Evolutionary conservation across 2,329 filamentous ascomycete species (phyloP).

Genomic region (Didymella pinodella): DNA sequence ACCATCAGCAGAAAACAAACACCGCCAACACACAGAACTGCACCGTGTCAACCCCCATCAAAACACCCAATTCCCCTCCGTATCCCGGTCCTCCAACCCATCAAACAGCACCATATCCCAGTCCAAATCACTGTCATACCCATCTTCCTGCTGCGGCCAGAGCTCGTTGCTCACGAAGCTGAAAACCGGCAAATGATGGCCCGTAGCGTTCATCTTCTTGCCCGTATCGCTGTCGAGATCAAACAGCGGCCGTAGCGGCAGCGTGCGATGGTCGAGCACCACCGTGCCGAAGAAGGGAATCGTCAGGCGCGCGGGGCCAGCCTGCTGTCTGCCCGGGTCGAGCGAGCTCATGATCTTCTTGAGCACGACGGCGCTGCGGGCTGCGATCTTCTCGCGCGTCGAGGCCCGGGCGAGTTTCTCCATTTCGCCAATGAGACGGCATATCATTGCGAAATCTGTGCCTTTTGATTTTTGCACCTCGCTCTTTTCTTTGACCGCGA

Average conservation of each 20-base stretch:
- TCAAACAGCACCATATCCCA: constrained; percentile 49
- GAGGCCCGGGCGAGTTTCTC: constrained; percentile 45
- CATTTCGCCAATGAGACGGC: constrained; percentile 47
- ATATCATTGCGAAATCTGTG: constrained; percentile 49
- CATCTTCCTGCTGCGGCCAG: constrained; percentile 36
- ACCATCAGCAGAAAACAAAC: no score
- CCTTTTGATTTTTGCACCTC: constrained; percentile 46
- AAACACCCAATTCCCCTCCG: constrained; percentile 48
- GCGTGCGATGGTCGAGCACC: constrained; percentile 39
- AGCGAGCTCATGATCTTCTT: constrained; percentile 40
- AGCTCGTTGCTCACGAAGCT: constrained; percentile 47
- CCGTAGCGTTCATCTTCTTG: constrained; percentile 38
- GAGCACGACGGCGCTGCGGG: constrained; percentile 42
- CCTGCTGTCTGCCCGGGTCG: constrained; percentile 36
- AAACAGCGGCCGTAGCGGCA: constrained; percentile 41
- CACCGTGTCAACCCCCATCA: not conserved
- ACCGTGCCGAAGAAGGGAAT: constrained; percentile 49
- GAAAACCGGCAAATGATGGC: constrained; percentile 42
- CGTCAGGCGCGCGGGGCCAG: constrained; percentile 35
- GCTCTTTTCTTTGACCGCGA: constrained; percentile 43
- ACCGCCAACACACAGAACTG: no score
- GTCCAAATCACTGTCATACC: constrained; percentile 31
- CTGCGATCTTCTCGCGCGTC: constrained; percentile 46
- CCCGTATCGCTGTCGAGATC: constrained; percentile 41
- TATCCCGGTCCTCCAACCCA: constrained; percentile 45